Base-by-base conservation (phyloP, 2,329 filamentous ascomycete genomes). In the Fusarium sp. region DNA sequence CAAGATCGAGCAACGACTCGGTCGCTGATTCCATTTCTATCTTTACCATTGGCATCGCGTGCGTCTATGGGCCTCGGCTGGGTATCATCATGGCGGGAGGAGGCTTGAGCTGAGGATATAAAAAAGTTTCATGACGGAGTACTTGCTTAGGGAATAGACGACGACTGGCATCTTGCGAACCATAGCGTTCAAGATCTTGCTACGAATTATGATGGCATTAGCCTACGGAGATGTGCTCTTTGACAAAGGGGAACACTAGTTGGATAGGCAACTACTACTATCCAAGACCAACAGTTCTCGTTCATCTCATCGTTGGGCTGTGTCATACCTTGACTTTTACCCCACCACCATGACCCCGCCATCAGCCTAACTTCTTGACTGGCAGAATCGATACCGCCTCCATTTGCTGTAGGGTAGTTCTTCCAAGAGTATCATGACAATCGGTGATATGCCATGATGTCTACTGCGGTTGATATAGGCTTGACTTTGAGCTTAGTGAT, bases 1-100 rank as follows among this genome's bases (percentile, higher is more conserved):
- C 67, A 93, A 90, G 83, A 88, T 91, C 64, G 93, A 97, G 83
- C 78, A 80, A 70, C 84, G 91, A 55, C 79, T 96, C 64, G 83
- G 78, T 12, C 64, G 72, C 51, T 76, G 64, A 66, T 32, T 24
- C 24, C 15, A 22, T 15, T 25, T 32, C 15, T 6, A 8, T 13
- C 19, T 43, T 43, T 13, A 22, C 34, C 28, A 43, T 31, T 24
- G 29, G 8, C 22, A 31, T 43, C 42, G 40, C 46, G 46, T 31
- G 38, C 26, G 41, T 7, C 15, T 26, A 34, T 10, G 32, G n/a
- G 32, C 31, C 22, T 32, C 38, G n/a, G 11, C 39, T 40, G 22
- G 44, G 48, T 42, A 58, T 29, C 39, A 46, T 48, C 15, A 40
- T 39, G 12, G 44, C 22, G 32, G 32, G 19, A 49, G 24, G 44